Conservation (phyloP, 2,329 filamentous ascomycete genomes). For the Neurospora sp. region DNA sequence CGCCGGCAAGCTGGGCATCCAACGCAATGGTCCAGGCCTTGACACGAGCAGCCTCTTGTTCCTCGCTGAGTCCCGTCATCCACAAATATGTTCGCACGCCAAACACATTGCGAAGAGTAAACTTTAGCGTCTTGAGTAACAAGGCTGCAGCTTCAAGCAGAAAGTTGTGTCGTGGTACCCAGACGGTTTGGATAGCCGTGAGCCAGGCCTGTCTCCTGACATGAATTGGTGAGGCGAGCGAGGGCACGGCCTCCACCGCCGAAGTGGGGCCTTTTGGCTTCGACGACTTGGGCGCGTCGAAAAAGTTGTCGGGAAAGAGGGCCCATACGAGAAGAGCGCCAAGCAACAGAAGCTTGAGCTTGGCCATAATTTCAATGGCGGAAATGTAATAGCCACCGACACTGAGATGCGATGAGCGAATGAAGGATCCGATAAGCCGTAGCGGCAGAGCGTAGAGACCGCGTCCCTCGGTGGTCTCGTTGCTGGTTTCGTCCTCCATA, state of each 20-base stretch:
- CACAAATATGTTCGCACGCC: slow-evolving; percentile 69
- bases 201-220: slow-evolving; percentile 86
- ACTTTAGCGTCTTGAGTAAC: slow-evolving; percentile 69
- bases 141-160: slow-evolving; percentile 77
- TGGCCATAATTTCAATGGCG: slow-evolving; percentile 35
- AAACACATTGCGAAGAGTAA: slow-evolving; percentile 68
- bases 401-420: slow-evolving; percentile 39
- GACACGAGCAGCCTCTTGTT: slow-evolving; percentile 76
- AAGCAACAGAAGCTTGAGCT: slow-evolving; percentile 43
- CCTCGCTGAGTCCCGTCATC: slow-evolving; percentile 69
- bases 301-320: slow-evolving; percentile 41
- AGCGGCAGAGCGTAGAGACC: slow-evolving; percentile 58
- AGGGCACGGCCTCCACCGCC: slow-evolving; percentile 49
- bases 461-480: slow-evolving; percentile 53
- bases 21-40: slow-evolving; percentile 91
- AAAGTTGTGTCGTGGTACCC: slow-evolving; percentile 81
- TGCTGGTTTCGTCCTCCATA: slow-evolving; percentile 54
- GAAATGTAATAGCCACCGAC: slow-evolving; percentile 44
- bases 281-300: slow-evolving; percentile 42
- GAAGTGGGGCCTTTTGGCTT: slow-evolving; percentile 22
- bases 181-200: slow-evolving; percentile 84
- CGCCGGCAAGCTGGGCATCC: slow-evolving; percentile 84
- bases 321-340: slow-evolving; percentile 46
- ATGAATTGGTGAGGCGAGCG: slow-evolving; percentile 71
- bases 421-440: slow-evolving; percentile 41